A percentile compares a stretch with the other conserved stretches of the same genome.
Conservation (phyloP, 1,139 yeast species). For the Diutina ranongensis region DNA sequence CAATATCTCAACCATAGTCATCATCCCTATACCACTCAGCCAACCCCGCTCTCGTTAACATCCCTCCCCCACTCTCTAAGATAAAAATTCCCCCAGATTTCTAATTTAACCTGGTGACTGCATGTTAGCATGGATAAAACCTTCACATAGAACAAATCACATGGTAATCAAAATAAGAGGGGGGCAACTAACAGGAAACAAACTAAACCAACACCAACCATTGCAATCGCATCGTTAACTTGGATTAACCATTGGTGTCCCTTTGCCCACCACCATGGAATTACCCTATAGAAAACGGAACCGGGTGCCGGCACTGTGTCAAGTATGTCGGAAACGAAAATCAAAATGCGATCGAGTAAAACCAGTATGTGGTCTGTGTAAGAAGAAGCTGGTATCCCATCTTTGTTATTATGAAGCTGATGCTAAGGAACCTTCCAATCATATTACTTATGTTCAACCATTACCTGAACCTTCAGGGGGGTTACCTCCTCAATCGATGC, state of each 20-base stretch:
- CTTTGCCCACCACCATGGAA: too few relatives aligned
- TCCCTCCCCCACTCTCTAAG: too few relatives aligned
- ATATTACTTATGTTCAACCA: constrained; percentile 1
- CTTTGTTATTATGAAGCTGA: constrained; percentile 50
- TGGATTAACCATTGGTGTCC: too few relatives aligned
- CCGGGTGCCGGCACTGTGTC: constrained; percentile 34
- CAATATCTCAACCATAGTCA: too few relatives aligned
- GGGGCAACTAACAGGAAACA: background rate
- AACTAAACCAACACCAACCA: background rate
- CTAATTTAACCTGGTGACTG: background rate
- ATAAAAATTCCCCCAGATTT: background rate
- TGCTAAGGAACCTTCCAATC: background rate
- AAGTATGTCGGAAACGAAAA: constrained; percentile 34
- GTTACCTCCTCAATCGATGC: too few relatives aligned
- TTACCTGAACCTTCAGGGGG: background rate
- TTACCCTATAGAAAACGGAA: constrained; percentile 17
- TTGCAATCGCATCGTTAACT: too few relatives aligned
- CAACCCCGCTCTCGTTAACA: background rate
- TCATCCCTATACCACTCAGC: background rate
- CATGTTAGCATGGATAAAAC: too few relatives aligned
- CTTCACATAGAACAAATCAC: background rate
- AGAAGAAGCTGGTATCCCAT: constrained; percentile 63
- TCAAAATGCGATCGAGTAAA: constrained; percentile 47
- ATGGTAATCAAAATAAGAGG: background rate
- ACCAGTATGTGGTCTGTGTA: constrained; percentile 67